These are phyloP conservation scores for Starmera pachycereana DNA, from an alignment of 805 yeast species.

Conservation along the genomic window DNA sequence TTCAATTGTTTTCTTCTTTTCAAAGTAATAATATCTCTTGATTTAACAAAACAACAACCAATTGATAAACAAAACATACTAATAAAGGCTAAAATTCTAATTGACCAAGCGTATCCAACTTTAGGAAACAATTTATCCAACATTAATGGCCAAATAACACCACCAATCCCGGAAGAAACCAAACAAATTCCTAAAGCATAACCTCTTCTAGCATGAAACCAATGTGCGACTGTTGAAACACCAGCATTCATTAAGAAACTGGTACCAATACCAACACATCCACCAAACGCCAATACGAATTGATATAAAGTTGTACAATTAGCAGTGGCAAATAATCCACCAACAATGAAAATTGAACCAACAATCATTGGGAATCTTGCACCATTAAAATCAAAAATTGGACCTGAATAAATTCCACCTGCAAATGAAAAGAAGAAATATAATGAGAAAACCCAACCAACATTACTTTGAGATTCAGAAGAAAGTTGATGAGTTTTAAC, in stretches of 20 bases:
- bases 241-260: slow-evolving; percentile 44
- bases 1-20: slow-evolving; percentile 1
- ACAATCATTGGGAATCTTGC: slow-evolving; percentile 31
- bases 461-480: slow-evolving; percentile 32
- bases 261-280: slow-evolving; percentile 44
- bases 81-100: slow-evolving; percentile 35
- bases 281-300: slow-evolving; percentile 44
- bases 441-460: slow-evolving; percentile 58
- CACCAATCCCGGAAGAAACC: slow-evolving; percentile 60
- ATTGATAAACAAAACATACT: slow-evolving; percentile 14
- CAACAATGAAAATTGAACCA: slow-evolving; percentile 34
- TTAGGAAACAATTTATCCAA: slow-evolving; percentile 32
- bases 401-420: slow-evolving; percentile 29
- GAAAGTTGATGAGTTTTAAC: slow-evolving; percentile 41
- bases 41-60: slow-evolving; percentile 25
- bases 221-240: slow-evolving; percentile 48
- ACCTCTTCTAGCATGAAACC: slow-evolving; percentile 49
- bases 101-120: slow-evolving; percentile 54
- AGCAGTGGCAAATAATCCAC: slow-evolving; percentile 43
- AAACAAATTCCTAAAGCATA: slow-evolving; percentile 53
- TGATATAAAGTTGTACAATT: slow-evolving; percentile 42
- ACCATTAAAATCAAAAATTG: slow-evolving; percentile 53
- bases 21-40: slow-evolving; percentile 20
- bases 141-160: slow-evolving; percentile 48
- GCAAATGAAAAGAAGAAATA: slow-evolving; percentile 17